Evolutionary conservation across 345 rosid genomes (phyloP).

Genomic region (thale cress (Arabidopsis thaliana)): DNA sequence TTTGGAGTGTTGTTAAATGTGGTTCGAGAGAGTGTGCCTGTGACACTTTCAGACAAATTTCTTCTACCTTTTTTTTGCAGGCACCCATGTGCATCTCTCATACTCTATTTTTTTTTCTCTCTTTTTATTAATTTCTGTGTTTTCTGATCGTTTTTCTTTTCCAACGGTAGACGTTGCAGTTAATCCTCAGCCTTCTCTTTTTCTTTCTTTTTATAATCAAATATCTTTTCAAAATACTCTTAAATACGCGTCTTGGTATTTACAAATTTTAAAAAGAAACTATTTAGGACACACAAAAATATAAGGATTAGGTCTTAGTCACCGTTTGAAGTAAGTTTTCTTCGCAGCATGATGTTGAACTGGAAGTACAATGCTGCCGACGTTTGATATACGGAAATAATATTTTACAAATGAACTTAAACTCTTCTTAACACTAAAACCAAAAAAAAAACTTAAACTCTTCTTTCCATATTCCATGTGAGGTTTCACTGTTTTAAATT

Average conservation of each 20-base stretch:
- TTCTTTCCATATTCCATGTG: neutral
- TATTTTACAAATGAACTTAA: slow-evolving; percentile 4
- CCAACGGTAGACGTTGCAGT: slow-evolving; percentile 47
- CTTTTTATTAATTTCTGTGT: slow-evolving; percentile 16
- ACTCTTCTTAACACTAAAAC: neutral
- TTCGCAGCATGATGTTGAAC: neutral
- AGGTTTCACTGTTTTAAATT: neutral
- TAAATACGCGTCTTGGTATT: slow-evolving; percentile 22
- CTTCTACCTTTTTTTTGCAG: slow-evolving; percentile 23
- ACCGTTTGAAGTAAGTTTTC: slow-evolving; percentile 11
- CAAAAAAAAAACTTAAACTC: neutral
- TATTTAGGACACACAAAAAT: slow-evolving; percentile 21
- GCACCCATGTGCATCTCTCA: slow-evolving; percentile 42
- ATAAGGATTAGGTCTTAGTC: slow-evolving; percentile 9
- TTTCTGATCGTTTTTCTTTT: slow-evolving; percentile 44
- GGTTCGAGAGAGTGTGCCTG: slow-evolving; percentile 39
- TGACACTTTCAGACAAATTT: slow-evolving; percentile 49
- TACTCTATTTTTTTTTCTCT: neutral
- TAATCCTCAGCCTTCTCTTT: slow-evolving; percentile 12
- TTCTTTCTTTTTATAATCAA: neutral
- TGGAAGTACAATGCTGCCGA: slow-evolving; percentile 26
- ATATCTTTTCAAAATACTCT: neutral
- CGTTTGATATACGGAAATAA: slow-evolving; percentile 12
- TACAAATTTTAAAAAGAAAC: neutral
- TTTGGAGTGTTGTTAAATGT: slow-evolving; percentile 38